These are phyloP conservation scores for Cyathus striatus DNA, from an alignment of 768 basidiomycete species.

Conservation along the genomic window DNA sequence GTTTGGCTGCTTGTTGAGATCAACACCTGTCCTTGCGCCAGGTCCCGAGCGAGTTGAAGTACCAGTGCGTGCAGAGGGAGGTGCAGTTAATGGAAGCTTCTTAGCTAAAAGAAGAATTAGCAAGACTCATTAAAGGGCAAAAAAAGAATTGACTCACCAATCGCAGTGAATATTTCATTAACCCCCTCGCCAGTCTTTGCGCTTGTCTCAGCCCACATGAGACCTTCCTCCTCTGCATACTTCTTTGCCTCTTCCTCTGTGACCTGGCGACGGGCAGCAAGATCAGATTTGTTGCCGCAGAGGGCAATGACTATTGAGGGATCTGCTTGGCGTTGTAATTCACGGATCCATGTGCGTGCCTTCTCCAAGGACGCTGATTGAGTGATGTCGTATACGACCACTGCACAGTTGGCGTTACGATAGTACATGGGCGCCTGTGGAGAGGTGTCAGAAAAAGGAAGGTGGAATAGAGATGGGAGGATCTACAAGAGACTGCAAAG, in stretches of 20 bases:
- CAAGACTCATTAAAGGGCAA: too few species aligned
- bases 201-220: slow-evolving; percentile 91
- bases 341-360: slow-evolving; percentile 93
- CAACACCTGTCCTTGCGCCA: slow-evolving; percentile 62
- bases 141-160: slow-evolving; percentile 48
- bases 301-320: slow-evolving; percentile 95
- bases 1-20: slow-evolving; percentile 67
- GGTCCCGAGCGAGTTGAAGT: slow-evolving; percentile 46
- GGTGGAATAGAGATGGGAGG: slow-evolving; percentile 3
- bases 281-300: slow-evolving; percentile 93
- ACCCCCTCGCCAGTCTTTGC: slow-evolving; percentile 90
- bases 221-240: slow-evolving; percentile 87
- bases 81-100: slow-evolving; percentile 82
- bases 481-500: slow-evolving; percentile 42
- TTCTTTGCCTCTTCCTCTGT: slow-evolving; percentile 86
- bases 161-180: slow-evolving; percentile 77
- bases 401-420: slow-evolving; percentile 89
- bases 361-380: slow-evolving; percentile 89
- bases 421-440: slow-evolving; percentile 92
- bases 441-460: slow-evolving; percentile 5
- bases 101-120: slow-evolving; percentile 48
- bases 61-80: slow-evolving; percentile 57
- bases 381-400: slow-evolving; percentile 96
- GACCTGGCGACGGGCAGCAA: slow-evolving; percentile 80
- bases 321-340: slow-evolving; percentile 96